Evolutionary conservation across 2,329 filamentous ascomycete species (phyloP).

Genomic region (Pseudogymnoascus sp.): DNA sequence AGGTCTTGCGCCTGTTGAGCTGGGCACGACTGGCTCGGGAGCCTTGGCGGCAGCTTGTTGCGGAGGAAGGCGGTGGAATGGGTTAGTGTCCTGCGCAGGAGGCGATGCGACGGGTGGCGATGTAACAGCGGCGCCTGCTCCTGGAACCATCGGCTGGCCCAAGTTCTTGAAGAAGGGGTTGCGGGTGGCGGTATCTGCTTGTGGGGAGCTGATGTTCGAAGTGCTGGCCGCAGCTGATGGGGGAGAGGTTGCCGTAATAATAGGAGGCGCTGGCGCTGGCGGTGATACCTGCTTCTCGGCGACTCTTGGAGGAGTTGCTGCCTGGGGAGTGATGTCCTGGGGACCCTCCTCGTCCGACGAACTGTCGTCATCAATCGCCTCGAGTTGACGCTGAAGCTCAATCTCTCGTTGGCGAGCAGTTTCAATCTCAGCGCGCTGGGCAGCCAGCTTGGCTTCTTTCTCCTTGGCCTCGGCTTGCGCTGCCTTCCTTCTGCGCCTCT

Average conservation of each 20-base stretch:
- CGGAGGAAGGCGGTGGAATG: constrained; percentile 81
- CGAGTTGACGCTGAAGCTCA: constrained; percentile 80
- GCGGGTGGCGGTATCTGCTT: constrained; percentile 68
- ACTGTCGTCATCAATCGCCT: constrained; percentile 65
- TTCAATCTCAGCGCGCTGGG: constrained; percentile 85
- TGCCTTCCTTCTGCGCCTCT: constrained; percentile 87
- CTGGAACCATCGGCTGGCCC: constrained; percentile 49
- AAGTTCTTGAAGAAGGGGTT: constrained; percentile 94
- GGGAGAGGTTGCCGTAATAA: constrained; percentile 37
- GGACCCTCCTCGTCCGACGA: constrained; percentile 77
- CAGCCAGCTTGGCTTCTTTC: constrained; percentile 75
- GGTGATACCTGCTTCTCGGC: constrained; percentile 47
- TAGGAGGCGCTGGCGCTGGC: constrained; percentile 43
- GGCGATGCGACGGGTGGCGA: constrained; percentile 29
- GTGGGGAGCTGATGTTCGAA: constrained; percentile 42
- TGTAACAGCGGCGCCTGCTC: constrained; percentile 35
- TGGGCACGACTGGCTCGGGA: constrained; percentile 36
- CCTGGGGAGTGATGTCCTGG: constrained; percentile 58
- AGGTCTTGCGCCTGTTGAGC: constrained; percentile 37
- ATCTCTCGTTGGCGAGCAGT: constrained; percentile 83
- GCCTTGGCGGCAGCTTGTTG: constrained; percentile 47
- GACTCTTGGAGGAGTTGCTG: constrained; percentile 49
- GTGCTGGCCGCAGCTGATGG: constrained; percentile 42
- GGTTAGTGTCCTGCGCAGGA: constrained; percentile 70
- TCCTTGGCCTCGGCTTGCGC: constrained; percentile 80